These are phyloP conservation scores for Rhodotorula diobovata DNA, from an alignment of 768 basidiomycete species.

Conservation along the genomic window DNA sequence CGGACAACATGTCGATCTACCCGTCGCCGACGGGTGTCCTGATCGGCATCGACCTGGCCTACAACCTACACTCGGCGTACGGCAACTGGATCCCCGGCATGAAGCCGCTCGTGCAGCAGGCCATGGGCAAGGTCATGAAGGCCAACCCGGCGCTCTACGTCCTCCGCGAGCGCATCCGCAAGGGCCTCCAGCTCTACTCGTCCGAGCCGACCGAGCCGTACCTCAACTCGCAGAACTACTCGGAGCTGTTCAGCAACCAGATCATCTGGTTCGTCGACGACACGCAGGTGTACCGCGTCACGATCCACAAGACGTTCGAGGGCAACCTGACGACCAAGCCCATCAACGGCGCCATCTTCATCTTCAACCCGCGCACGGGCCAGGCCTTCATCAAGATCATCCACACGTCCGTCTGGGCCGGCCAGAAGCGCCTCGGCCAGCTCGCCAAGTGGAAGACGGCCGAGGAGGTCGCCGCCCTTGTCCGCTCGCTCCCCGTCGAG, in stretches of 20 bases:
- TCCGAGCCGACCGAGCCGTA: conserved; percentile 99
- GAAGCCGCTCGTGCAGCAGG: conserved; percentile 96
- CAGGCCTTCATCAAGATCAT: conserved; percentile 98
- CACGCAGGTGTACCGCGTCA: conserved; percentile 99
- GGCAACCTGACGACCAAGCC: conserved; percentile 99
- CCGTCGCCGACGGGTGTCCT: conserved; percentile 98
- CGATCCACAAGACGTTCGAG: conserved; percentile 99
- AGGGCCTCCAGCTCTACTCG: conserved; percentile 95
- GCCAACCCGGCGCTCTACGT: conserved; percentile 98
- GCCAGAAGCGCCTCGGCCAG: conserved; percentile 99
- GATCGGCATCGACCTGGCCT: conserved; percentile 97
- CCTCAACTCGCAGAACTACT: conserved; percentile 78
- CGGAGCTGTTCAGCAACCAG: conserved; percentile 62
- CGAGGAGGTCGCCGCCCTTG: conserved; percentile 97
- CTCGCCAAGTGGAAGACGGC: conserved; percentile 99
- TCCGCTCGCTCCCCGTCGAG: conserved; percentile 97
- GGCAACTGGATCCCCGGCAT: conserved; percentile 99
- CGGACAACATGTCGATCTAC: conserved; percentile 65
- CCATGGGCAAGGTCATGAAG: conserved; percentile 99
- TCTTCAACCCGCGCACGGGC: conserved; percentile 98
- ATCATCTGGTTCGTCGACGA: conserved; percentile 97
- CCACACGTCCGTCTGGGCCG: conserved; percentile 99
- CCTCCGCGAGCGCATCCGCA: conserved; percentile 94
- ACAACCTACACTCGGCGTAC: conserved; percentile 97
- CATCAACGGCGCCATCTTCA: conserved; percentile 96